phyloP scores from a whole-genome alignment of 331 rosid species.

The Acacia pycnantha region DNA sequence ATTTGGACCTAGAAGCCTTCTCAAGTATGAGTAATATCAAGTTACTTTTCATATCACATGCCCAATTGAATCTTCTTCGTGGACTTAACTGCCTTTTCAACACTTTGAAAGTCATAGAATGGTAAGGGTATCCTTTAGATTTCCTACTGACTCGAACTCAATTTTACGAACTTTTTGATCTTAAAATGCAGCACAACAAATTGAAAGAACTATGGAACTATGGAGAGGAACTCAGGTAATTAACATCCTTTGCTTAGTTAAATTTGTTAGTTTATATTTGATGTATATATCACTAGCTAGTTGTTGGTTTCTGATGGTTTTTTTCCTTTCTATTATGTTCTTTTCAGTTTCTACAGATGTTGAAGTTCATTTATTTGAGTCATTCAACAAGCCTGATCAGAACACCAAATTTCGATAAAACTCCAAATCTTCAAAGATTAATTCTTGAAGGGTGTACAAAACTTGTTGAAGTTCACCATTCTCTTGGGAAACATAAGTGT shows the following conservation, averaged over 20 bases:
- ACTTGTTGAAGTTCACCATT: background rate
- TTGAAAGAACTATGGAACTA: background rate
- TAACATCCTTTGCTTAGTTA: background rate
- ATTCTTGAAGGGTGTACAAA: background rate
- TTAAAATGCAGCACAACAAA: background rate
- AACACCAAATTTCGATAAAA: background rate
- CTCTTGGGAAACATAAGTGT: background rate
- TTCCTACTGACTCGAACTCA: background rate
- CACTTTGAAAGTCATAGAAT: background rate
- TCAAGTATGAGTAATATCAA: background rate
- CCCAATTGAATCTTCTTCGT: background rate
- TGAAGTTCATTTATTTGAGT: background rate
- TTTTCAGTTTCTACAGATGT: background rate
- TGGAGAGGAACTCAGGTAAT: too few relatives aligned
- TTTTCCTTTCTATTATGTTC: too few relatives aligned
- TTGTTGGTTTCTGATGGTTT: background rate
- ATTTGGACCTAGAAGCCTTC: background rate
- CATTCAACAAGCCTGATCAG: background rate
- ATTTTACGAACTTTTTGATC: background rate
- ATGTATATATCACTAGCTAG: background rate
- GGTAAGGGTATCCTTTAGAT: background rate
- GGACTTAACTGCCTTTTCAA: background rate
- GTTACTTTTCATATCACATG: background rate
- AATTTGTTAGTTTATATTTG: too few relatives aligned
- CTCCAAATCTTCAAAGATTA: background rate